These are phyloP conservation scores for Stellera chamaejasme DNA, from an alignment of 345 rosid species.

Conservation along the genomic window DNA sequence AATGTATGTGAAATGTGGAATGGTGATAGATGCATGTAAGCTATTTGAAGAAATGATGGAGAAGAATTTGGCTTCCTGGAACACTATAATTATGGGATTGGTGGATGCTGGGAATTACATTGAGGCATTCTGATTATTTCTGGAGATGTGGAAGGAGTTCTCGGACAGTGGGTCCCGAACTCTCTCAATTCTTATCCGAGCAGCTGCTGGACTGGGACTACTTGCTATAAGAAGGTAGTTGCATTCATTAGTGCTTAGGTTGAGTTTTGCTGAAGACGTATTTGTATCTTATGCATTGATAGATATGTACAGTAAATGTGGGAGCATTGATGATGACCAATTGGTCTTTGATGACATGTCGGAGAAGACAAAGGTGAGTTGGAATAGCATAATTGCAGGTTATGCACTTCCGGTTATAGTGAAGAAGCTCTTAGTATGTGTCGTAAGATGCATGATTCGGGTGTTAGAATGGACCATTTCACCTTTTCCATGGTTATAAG, in stretches of 20 bases:
- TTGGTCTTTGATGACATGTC: conserved; percentile 64
- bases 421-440: conserved; percentile 70
- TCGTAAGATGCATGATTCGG: conserved; percentile 63
- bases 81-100: conserved; percentile 46
- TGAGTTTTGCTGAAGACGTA: conserved; percentile 37
- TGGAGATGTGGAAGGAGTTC: conserved; percentile 66
- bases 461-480: conserved; percentile 64
- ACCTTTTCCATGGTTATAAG: conserved; percentile 68
- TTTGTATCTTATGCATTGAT: conserved; percentile 72
- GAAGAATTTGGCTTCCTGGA: conserved; percentile 58
- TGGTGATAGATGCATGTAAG: conserved; percentile 61
- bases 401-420: conserved; percentile 73
- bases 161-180: conserved; percentile 52
- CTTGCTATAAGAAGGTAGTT: conserved; percentile 52
- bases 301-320: conserved; percentile 88
- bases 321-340: conserved; percentile 70
- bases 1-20: conserved; percentile 70
- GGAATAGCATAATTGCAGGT: conserved; percentile 73
- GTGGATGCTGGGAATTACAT: conserved; percentile 50
- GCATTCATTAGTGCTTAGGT: conserved; percentile 55
- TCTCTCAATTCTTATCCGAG: conserved; percentile 51
- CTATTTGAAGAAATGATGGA: conserved; percentile 75
- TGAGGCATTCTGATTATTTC: conserved; percentile 61
- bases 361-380: conserved; percentile 70
- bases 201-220: conserved; percentile 59